Evolutionary conservation across 805 yeast species (phyloP), one percentile per base, ranked within the genome.

Genomic region (Ogataea minuta): DNA sequence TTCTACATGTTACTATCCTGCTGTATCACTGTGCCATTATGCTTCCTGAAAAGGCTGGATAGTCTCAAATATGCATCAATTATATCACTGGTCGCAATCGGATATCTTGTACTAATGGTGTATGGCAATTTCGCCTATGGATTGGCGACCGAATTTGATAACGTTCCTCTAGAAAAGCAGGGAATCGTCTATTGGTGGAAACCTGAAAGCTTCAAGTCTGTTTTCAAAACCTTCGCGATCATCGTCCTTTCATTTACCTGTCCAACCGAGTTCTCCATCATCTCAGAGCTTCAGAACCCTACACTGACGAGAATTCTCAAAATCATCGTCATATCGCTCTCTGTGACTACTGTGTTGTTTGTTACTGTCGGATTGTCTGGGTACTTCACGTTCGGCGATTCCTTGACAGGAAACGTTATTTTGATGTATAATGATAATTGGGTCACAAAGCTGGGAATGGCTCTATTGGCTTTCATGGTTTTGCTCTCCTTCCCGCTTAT

Each of bases 181-280:
- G 80, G 81, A 9, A 60, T 58, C 1, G 47, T 77, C 6, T 62
- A 67, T 21, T 59, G 69, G 55, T 51, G 67, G 42, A 49, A 57
- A n/a, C 69, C 76, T 2, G 67, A 72, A 27, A 68, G 71, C 16
- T 44, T 62, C 21, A 64, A 63, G 36, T 72, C 74, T 1, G 56
- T 76, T 6, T 63, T 82, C 42, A 71, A 83, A 16, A 77, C 88
- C 6, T 80, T 85, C 52, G 84, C 86, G 17, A 81, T 85, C 40
- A 74, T 84, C 25, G 81, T 85, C 10, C 81, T 85, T 61, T 93
- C 95, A 1, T 85, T 74, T 60, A 84, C 91, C 1, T 88, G 93
- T 35, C 91, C 85, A 64, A 85, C 84, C 60, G 77, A 84, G 70
- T 83, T 81, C 57, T 79, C 88, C 8, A 82, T 85, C 36, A 75